Conservation (phyloP, 257 asterid species). For the Leonotis leonurus region DNA sequence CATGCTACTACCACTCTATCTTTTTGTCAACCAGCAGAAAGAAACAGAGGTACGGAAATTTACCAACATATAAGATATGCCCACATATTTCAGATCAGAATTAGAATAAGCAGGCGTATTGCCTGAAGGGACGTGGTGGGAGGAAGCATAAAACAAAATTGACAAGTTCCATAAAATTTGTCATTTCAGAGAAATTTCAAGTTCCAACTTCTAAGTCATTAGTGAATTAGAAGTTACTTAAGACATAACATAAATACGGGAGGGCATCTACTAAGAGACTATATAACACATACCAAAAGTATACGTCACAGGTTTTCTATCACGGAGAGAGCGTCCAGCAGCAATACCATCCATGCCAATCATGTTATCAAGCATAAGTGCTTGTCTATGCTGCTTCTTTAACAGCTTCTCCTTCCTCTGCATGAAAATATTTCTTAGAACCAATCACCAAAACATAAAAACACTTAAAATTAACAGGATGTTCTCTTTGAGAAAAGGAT, state of each 20-base stretch:
- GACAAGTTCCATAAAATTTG: not conserved
- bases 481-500: not conserved
- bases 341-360: constrained; percentile 64
- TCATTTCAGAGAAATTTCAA: not conserved
- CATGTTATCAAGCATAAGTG: constrained; percentile 84
- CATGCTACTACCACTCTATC: not conserved
- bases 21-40: not conserved
- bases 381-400: constrained; percentile 92
- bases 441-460: constrained; percentile 9
- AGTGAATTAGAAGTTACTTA: no score
- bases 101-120: not conserved
- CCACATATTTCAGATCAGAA: not conserved
- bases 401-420: constrained; percentile 88
- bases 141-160: not conserved
- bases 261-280: not conserved
- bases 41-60: not conserved
- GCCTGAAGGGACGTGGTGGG: no score
- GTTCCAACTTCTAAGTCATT: not conserved
- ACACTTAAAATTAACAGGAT: not conserved
- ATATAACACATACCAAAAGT: constrained; percentile 61
- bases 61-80: not conserved
- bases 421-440: constrained; percentile 18
- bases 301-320: constrained; percentile 86
- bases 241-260: not conserved
- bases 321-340: constrained; percentile 85